These are phyloP conservation scores for Wallemia hederae DNA, from an alignment of 1,284 basidiomycete genomes.

Conservation along the genomic window DNA sequence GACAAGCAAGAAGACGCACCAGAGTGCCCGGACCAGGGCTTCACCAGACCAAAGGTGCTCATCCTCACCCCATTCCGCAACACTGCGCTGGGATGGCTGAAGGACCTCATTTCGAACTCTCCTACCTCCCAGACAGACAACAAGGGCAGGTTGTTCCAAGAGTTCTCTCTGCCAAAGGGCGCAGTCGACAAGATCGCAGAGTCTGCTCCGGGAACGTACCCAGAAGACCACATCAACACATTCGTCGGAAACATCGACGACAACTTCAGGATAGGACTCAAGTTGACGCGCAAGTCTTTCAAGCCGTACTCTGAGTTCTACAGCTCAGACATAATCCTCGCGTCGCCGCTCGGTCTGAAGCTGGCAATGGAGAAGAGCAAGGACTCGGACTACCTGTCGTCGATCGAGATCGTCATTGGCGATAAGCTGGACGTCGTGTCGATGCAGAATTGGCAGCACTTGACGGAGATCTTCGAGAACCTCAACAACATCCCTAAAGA, in stretches of 20 bases:
- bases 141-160: constrained; percentile 42
- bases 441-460: constrained; percentile 99
- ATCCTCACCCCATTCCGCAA: constrained; percentile 78
- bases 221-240: constrained; percentile 66
- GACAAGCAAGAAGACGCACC: constrained; percentile 15
- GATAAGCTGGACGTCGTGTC: constrained; percentile 77
- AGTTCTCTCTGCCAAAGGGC: constrained; percentile 54
- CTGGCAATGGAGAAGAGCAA: constrained; percentile 83
- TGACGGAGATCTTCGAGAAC: constrained; percentile 63
- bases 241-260: constrained; percentile 96
- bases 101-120: constrained; percentile 34
- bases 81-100: constrained; percentile 48
- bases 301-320: constrained; percentile 74
- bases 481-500: constrained; percentile 72
- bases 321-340: constrained; percentile 66
- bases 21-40: constrained; percentile 81
- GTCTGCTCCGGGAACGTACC: constrained; percentile 31
- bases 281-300: constrained; percentile 64
- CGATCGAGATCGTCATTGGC: constrained; percentile 70
- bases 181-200: constrained; percentile 48
- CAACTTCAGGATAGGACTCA: constrained; percentile 70
- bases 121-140: constrained; percentile 59
- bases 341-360: constrained; percentile 70
- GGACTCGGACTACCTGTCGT: constrained; percentile 69
- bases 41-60: constrained; percentile 80